These are phyloP conservation scores for Starmerella vaccinii DNA, from an alignment of 805 yeast genomes.

Conservation along the genomic window DNA sequence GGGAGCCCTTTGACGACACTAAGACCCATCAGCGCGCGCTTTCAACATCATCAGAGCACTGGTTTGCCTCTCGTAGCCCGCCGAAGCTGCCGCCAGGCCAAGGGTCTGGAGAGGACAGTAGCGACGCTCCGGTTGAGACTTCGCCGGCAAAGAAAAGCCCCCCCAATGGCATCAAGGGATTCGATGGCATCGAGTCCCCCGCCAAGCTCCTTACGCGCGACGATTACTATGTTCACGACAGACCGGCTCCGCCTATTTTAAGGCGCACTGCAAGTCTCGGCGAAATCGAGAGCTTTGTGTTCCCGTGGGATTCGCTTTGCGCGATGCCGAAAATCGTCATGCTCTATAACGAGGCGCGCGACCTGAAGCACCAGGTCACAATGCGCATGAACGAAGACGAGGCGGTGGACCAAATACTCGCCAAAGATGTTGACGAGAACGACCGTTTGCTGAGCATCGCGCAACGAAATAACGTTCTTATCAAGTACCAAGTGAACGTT, in stretches of 20 bases:
- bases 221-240: background rate
- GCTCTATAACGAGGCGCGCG: constrained; percentile 19
- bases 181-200: background rate
- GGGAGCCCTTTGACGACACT: constrained; percentile 12
- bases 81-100: background rate
- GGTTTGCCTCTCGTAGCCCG: constrained; percentile 10
- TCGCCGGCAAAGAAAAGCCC: background rate
- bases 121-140: background rate
- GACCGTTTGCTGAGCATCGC: constrained; percentile 21
- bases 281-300: constrained; percentile 17
- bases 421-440: constrained; percentile 16
- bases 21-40: constrained; percentile 1
- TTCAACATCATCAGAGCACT: constrained; percentile 11
- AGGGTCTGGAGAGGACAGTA: background rate
- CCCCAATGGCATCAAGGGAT: background rate
- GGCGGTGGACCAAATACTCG: constrained; percentile 10
- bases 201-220: constrained; percentile 9
- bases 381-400: constrained; percentile 15
- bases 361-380: constrained; percentile 13
- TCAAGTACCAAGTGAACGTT: constrained; percentile 24
- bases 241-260: background rate
- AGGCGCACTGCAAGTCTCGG: constrained; percentile 21
- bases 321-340: constrained; percentile 17
- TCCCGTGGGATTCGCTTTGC: constrained; percentile 20
- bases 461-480: constrained; percentile 22